Percentiles rank a stretch among this genome's conserved stretches.
phyloP scores from a whole-genome alignment of 2,329 filamentous ascomycete species.

The Onygenales sp. region DNA sequence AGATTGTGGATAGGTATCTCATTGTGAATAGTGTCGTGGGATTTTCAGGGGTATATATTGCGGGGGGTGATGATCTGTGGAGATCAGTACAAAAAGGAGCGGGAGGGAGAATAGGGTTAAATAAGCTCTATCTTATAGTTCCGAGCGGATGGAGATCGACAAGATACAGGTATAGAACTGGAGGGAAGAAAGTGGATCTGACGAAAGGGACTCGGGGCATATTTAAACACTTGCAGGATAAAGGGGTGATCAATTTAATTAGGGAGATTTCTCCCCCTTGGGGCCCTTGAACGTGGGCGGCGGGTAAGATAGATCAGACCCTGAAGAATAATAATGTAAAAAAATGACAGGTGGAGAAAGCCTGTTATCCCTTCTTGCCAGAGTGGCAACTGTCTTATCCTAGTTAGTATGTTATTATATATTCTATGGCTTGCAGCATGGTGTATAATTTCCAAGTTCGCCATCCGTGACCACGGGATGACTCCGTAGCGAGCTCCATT shows the following conservation, averaged over 20 bases:
- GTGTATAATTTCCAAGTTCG: not conserved
- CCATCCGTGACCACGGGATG: not conserved
- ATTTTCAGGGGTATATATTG: not conserved
- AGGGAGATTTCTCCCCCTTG: not conserved
- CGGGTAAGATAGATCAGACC: not conserved
- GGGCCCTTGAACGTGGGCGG: no score
- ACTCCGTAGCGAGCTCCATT: not conserved
- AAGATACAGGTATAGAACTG: not conserved
- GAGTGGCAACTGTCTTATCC: no score
- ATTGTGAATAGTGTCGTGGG: not conserved
- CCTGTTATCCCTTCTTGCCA: not conserved
- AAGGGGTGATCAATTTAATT: not conserved
- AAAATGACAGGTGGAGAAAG: not conserved
- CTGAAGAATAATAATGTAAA: not conserved
- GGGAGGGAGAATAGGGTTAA: not conserved
- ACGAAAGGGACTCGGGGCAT: not conserved
- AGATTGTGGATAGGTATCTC: not conserved
- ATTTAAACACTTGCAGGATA: not conserved
- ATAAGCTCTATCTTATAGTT: not conserved
- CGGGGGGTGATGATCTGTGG: not conserved
- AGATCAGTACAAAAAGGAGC: not conserved
- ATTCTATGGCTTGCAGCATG: not conserved
- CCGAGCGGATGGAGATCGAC: not conserved
- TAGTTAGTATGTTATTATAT: not conserved
- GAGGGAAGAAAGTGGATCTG: not conserved